phyloP scores from a whole-genome alignment of 2,329 filamentous ascomycete genomes.

The Didymella keratinophila region DNA sequence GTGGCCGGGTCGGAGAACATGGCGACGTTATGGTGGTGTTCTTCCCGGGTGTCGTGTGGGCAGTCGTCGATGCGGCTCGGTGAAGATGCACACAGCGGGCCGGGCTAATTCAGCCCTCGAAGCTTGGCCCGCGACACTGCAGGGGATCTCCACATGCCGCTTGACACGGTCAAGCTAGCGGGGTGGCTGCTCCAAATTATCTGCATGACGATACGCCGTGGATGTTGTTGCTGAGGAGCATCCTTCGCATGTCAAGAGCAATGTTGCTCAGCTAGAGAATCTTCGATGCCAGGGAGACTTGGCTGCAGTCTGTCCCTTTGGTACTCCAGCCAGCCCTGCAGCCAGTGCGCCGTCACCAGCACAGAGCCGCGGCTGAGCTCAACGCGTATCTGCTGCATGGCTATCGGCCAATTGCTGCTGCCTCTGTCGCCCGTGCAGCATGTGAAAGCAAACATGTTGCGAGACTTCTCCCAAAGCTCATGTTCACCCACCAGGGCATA shows the following conservation, averaged over 20 bases:
- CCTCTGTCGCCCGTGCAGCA: conserved; percentile 8
- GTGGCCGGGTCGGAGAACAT: conserved; percentile 46
- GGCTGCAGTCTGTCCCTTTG: background rate
- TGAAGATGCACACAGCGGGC: background rate
- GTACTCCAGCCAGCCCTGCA: no score
- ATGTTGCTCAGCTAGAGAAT: background rate
- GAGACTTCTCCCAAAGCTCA: no score
- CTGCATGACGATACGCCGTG: background rate
- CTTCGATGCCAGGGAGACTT: background rate
- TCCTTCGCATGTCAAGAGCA: background rate
- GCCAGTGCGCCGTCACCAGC: conserved; percentile 2
- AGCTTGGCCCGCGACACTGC: background rate
- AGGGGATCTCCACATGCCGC: background rate
- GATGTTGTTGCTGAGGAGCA: background rate
- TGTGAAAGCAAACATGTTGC: conserved; percentile 10
- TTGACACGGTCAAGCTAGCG: background rate
- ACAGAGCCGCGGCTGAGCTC: conserved; percentile 24
- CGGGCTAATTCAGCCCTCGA: background rate
- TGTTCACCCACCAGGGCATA: no score
- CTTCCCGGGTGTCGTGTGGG: background rate
- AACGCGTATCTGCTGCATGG: conserved; percentile 7
- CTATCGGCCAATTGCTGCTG: conserved; percentile 3
- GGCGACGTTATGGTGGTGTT: background rate
- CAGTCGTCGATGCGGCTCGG: background rate
- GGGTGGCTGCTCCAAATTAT: background rate